Base-by-base conservation (phyloP, 345 rosid genomes). In the Boechera retrofracta region DNA sequence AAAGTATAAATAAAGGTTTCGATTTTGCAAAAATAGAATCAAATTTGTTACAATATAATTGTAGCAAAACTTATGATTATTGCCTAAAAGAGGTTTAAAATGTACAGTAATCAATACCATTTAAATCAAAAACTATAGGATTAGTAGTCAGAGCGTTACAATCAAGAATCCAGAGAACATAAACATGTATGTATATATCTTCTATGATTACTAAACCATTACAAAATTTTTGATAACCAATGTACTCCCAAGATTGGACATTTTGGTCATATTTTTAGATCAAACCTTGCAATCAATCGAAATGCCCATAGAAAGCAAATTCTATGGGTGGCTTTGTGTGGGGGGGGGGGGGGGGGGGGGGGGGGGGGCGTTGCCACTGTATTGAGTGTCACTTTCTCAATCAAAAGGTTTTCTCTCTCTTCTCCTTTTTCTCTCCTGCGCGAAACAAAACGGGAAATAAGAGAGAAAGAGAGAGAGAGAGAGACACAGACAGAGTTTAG, bases 401-500 rank as follows among this genome's bases (percentile, higher is more conserved):
- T 49, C 81, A 78, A 72, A 78, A 65, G 81, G 81, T 78, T 72
- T 35, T 77, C 77, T 77, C 76, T 77, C 77, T 76, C 73, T 70
- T 55, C 26, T 55, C 10, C 10, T 61, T 60, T 42, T 61, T 51
- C 72, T 64, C 76, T 77, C 72, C 75, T 69, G 64, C 64, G 64
- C 64, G 64, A 77, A 77, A 77, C 75, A 54, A 74, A 52, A 63
- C 32, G 61, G 67, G 58, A 48, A 51, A 41, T 7, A 8, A 39
- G 47, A 61, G 35, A 68, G 26, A n/a, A 15, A 49, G 71, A 47
- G 18, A 32, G 49, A 47, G 18, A 32, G 49, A 62, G 63, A 69
- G 28, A n/a, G n/a, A 48, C 58, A 47, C 7, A 32, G 7, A 67
- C 16, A 55, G 67, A 63, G 67, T 77, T 66, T 77, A 77, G 67